Evolutionary conservation across 768 basidiomycete species (phyloP), one percentile per base, ranked within the genome.

Genomic region (Lactarius hatsudake): DNA sequence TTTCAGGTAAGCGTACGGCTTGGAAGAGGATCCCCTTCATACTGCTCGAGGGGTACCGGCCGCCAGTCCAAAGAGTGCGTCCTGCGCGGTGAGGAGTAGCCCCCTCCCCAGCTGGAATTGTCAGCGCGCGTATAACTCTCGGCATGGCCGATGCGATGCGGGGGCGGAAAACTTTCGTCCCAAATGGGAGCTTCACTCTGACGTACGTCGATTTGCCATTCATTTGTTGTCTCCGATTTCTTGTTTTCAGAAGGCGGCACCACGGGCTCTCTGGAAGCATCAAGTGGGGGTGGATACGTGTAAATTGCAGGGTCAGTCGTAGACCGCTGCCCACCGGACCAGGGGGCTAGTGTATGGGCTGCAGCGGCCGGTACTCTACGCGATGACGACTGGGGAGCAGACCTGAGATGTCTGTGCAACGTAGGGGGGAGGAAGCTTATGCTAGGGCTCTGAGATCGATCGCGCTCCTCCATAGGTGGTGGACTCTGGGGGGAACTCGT

Each of bases 381-480:
- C 28, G 62, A 40, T 20, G 67, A 61, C 15, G 67, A 61, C 58
- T 61, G 64, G 38, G 72, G 61, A n/a, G 64, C 67, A 45, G 73
- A 71, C 59, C 67, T 64, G 58, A 86, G 79, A 69, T 81, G 82
- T n/a, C 81, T 80, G 64, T 80, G 80, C 48, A 87, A 79, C 67
- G 79, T 82, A 67, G 76, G 78, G 43, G 85, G 85, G 20, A 87
- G 80, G 36, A 82, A 82, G 77, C 83, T 85, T 68, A 79, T 77
- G 67, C 73, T 72, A 23, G 63, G 68, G 66, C 74, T 73, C n/a
- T 43, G 68, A 48, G 63, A 70, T 38, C 68, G 56, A 42, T 63
- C 62, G 17, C 48, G 28, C 38, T 65, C 64, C 62, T 59, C 58
- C 69, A 69, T 71, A 30, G 36, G 55, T 34, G 48, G 59, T 62